Percentiles rank a stretch among this genome's conserved stretches.
phyloP scores from a whole-genome alignment of 495 filamentous ascomycete genomes.

The Neurospora tetrasperma region DNA sequence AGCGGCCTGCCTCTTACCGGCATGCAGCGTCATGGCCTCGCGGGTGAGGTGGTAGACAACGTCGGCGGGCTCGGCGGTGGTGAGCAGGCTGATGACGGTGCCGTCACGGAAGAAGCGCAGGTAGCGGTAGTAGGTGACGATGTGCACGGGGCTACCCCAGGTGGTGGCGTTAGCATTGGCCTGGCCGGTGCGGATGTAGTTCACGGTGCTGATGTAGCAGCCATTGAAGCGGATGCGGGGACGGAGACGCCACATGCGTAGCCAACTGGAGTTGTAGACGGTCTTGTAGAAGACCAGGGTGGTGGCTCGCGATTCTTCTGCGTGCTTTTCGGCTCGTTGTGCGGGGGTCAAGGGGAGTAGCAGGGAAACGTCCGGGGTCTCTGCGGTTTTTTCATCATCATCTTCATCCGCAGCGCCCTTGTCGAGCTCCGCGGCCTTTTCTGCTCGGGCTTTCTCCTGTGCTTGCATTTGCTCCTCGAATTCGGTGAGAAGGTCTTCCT shows the following conservation, averaged over 20 bases:
- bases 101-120: constrained; percentile 91
- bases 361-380: neutral
- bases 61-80: constrained; percentile 70
- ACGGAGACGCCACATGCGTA: constrained; percentile 63
- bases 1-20: neutral
- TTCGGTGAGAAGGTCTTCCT: constrained; percentile 24
- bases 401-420: neutral
- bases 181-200: constrained; percentile 77
- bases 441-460: neutral
- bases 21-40: constrained; percentile 24
- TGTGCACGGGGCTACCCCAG: constrained; percentile 83
- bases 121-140: constrained; percentile 97
- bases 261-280: constrained; percentile 41
- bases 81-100: constrained; percentile 63
- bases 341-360: constrained; percentile 14
- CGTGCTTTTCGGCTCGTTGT: constrained; percentile 18
- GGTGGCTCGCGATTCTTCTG: constrained; percentile 21
- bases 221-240: constrained; percentile 90
- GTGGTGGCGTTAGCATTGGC: constrained; percentile 42
- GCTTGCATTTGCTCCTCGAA: constrained; percentile 2
- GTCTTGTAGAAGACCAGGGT: constrained; percentile 31
- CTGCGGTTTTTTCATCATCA: constrained; percentile 4
- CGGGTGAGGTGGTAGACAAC: constrained; percentile 64
- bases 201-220: constrained; percentile 91
- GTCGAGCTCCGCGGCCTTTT: constrained; percentile 2